Base-by-base conservation (phyloP, 1,284 basidiomycete species). In the Ustilago xerochloae region DNA sequence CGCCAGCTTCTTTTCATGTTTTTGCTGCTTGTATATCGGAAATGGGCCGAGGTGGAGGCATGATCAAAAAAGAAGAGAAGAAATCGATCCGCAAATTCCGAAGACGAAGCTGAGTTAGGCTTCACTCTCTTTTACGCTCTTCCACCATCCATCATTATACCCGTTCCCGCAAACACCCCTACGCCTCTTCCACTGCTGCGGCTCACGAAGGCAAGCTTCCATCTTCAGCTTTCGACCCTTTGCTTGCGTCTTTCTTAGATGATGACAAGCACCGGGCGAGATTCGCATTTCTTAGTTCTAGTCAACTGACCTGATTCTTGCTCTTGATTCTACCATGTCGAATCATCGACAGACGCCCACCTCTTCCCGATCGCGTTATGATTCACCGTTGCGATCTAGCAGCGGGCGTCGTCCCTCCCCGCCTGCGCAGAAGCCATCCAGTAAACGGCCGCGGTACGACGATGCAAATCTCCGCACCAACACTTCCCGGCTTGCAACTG, bases 161-260 rank as follows among this genome's bases (percentile, higher is more conserved):
- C 54, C 53, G 32, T 29, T 22, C 47, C 28, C 38, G 30, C 39
- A 1, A 18, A 13, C 16, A n/a, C n/a, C n/a, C n/a, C n/a, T n/a
- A n/a, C n/a, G n/a, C 16, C 22, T 16, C 24, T 18, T 13, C 50
- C 20, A 1, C 26, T n/a, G 12, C 9, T 13, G 18, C 26, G 39
- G 47, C 60, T 51, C 33, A 38, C 48, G 18, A 47, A 63, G 62
- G 62, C 62, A 63, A 63, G 62, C 62, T 57, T 63, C 54, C 32
- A 46, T 41, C 43, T 52, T 36, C 47, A 35, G 41, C 47, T 51
- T 20, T 50, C 46, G 33, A 39, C 26, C 39, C 41, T 4, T 36
- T 53, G 54, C 54, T 15, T 15, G 32, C 36, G 29, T 38, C 51
- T 18, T 18, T 39, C 22, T n/a, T n/a, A 7, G 15, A 32, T 38